Evolutionary conservation across 1,284 basidiomycete genomes (phyloP).

Genomic region (Trichosporon asahii): DNA sequence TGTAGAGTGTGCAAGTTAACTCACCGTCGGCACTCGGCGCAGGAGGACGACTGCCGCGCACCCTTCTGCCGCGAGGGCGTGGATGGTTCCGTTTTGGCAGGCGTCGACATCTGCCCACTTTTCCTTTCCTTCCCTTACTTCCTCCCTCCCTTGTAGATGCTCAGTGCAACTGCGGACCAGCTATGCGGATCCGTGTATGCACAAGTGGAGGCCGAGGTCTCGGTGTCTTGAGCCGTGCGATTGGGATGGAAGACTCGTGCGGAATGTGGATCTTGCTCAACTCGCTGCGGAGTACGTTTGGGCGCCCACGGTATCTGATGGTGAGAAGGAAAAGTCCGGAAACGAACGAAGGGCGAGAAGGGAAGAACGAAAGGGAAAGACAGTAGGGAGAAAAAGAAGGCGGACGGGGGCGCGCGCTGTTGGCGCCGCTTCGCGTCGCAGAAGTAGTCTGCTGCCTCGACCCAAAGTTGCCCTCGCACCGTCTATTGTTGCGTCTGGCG

Average conservation of each 20-base stretch:
- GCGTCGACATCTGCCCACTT: background rate
- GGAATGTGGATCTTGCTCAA: background rate
- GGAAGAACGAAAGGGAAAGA: background rate
- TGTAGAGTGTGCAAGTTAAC: background rate
- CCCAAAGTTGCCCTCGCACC: background rate
- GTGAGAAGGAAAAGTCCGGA: background rate
- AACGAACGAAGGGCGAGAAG: too few relatives aligned
- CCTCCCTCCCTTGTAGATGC: background rate
- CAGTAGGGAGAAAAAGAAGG: too few relatives aligned
- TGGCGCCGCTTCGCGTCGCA: background rate
- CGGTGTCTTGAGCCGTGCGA: too few relatives aligned
- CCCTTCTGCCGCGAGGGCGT: background rate
- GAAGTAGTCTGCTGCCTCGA: background rate
- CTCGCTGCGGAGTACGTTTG: background rate
- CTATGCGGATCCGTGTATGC: background rate
- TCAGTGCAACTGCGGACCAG: background rate
- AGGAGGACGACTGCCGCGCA: background rate
- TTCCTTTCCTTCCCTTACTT: background rate
- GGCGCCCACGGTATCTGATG: background rate
- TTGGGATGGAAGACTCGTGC: background rate
- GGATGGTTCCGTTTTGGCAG: background rate
- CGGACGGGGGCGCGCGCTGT: too few relatives aligned
- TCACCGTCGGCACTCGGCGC: slow-evolving; percentile 1
- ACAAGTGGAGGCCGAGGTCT: background rate
- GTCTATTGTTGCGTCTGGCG: background rate